Evolutionary conservation across 2,329 filamentous ascomycete genomes (phyloP).

Genomic region (Claviceps sp.): DNA sequence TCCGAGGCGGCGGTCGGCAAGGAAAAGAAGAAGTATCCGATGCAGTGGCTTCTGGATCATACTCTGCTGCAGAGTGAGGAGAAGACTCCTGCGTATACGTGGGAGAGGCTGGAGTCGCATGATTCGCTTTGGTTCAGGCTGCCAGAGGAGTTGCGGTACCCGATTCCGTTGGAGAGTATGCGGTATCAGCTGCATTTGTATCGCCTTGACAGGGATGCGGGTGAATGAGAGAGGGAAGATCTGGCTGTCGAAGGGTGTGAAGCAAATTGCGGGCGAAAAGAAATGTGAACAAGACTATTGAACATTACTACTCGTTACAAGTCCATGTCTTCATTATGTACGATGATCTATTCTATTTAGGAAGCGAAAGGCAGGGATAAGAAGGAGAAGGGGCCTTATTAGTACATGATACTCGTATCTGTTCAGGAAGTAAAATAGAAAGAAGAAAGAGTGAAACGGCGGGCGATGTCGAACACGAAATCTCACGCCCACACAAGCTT

Average conservation of each 20-base stretch:
- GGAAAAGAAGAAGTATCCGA: conserved; percentile 60
- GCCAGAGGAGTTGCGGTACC: conserved; percentile 54
- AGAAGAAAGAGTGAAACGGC: not conserved
- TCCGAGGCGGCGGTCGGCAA: conserved; percentile 63
- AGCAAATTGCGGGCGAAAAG: not conserved
- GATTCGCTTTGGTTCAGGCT: conserved; percentile 82
- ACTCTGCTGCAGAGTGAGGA: conserved; percentile 43
- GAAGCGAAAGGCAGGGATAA: too few relatives aligned
- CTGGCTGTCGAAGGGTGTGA: not conserved
- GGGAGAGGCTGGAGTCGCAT: conserved; percentile 62
- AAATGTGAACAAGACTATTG: not conserved
- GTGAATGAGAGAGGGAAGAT: not conserved
- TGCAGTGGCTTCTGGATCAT: conserved; percentile 85
- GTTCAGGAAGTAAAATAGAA: not conserved
- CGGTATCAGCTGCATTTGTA: conserved; percentile 88
- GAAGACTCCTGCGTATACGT: conserved; percentile 30
- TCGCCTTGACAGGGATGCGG: conserved; percentile 14
- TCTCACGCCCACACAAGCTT: conserved; percentile 71
- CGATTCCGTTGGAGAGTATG: conserved; percentile 86
- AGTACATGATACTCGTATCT: not conserved
- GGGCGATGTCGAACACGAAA: not conserved
- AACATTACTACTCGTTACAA: not conserved
- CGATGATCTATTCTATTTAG: too few relatives aligned
- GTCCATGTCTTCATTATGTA: not conserved
- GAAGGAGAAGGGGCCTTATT: not conserved